Evolutionary conservation across 495 filamentous ascomycete species (phyloP).

Genomic region (Lasiosphaeris hirsuta): DNA sequence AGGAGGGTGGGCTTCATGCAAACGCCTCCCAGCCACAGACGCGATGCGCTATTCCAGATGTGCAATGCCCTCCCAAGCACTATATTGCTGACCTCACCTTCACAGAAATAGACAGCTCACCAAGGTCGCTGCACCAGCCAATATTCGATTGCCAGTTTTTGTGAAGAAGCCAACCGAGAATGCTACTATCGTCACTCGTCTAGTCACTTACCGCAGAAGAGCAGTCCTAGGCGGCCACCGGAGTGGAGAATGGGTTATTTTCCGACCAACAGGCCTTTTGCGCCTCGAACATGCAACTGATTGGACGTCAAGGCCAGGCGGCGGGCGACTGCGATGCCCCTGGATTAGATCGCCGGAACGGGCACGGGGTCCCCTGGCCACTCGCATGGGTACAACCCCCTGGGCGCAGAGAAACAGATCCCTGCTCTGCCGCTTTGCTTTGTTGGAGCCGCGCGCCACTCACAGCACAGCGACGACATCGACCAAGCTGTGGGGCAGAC

Average conservation of each 20-base stretch:
- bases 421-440: slow-evolving; percentile 12
- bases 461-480: slow-evolving; percentile 3
- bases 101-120: too few relatives aligned
- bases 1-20: background rate
- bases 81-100: too few relatives aligned
- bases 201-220: background rate
- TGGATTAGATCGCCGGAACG: background rate
- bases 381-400: slow-evolving; percentile 10
- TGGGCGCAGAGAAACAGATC: slow-evolving; percentile 2
- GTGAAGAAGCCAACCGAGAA: too few relatives aligned
- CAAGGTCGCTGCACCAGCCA: too few relatives aligned
- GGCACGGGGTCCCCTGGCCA: background rate
- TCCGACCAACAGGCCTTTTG: background rate
- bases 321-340: background rate
- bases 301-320: slow-evolving; percentile 17
- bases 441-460: slow-evolving; percentile 17
- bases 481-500: slow-evolving; percentile 5
- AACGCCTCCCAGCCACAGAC: background rate
- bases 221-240: background rate
- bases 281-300: slow-evolving; percentile 20
- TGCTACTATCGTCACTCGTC: too few relatives aligned
- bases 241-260: background rate
- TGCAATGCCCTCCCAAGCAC: too few relatives aligned
- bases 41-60: background rate
- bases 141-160: too few relatives aligned